Base-by-base conservation (phyloP, 495 filamentous ascomycete genomes). In the Sabuloglossum arenarium region DNA sequence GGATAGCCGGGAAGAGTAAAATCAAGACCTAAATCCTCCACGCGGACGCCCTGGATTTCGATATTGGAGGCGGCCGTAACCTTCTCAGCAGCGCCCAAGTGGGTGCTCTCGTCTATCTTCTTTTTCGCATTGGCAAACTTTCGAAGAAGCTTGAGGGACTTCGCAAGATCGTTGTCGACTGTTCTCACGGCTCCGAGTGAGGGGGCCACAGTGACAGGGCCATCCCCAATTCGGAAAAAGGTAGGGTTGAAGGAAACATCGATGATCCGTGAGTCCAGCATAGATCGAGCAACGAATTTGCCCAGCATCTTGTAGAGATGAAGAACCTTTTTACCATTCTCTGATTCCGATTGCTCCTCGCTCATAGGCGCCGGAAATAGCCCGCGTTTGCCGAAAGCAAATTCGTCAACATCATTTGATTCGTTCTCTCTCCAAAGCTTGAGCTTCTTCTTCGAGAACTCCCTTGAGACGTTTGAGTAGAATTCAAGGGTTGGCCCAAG, bases 181-280 rank as follows among this genome's bases (percentile, higher is more conserved):
- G 81, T 78, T 65, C 86, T 89, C 30, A 97, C 82, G 1, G 91
- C 85, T n/a, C 88, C 91, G 6, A 97, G 74, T 0, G 90, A 94
- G 10, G 91, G 88, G 6, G 81, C 76, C 1, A 96, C 82, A 1
- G 81, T 76, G 16, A 74, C 76, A 16, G 77, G 74, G 52, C 76
- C 81, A 62, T 90, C 82, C 28, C 86, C 85, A 60, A 94, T 86
- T 30, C 91, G 84, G 82, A 99, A 99, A 71, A 97, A 94, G 1
- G 86, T 94, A 5, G 93, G 85, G 62, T 96, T 99, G 69, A 99
- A 93, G 24, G 87, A 94, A 59, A 99, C 82, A 61, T 99, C 93
- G 60, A 97, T 96, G 63, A 99, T 99, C 27, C 93, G 77, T 0
- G 89, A 96, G 67, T 99, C 93, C 46, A 99, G 79, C 93, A 99